Percentiles rank a stretch among this genome's conserved stretches.
phyloP scores from a whole-genome alignment of 2,329 filamentous ascomycete species.

The Monosporascus sp. region DNA sequence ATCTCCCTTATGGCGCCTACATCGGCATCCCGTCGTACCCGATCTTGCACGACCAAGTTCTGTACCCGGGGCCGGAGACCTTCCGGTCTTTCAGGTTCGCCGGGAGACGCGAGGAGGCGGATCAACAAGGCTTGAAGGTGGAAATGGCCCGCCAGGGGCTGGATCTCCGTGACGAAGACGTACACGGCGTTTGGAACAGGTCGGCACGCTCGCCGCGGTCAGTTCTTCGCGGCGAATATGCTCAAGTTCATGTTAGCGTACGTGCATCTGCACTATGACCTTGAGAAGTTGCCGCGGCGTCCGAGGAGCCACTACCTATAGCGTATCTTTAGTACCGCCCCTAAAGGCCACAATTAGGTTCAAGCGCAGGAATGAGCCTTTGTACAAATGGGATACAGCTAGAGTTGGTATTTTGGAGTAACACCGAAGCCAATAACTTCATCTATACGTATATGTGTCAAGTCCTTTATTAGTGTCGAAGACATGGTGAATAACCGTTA shows the following conservation, averaged over 20 bases:
- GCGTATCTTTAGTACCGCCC: neutral
- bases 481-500: too few relatives aligned
- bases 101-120: neutral
- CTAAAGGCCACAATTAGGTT: neutral
- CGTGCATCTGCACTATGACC: neutral
- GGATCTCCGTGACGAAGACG: neutral
- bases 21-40: neutral
- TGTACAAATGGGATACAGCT: neutral
- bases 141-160: neutral
- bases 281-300: neutral
- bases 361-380: neutral
- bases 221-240: neutral
- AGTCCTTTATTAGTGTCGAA: too few relatives aligned
- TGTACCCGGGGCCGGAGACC: neutral
- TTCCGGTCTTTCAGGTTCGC: neutral
- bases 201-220: neutral
- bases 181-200: neutral
- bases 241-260: neutral
- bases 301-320: neutral
- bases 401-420: neutral
- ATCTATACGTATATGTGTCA: too few relatives aligned
- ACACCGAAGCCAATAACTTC: neutral
- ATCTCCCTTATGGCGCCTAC: neutral
- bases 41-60: neutral
- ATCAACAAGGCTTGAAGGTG: neutral